These are phyloP conservation scores for Casaregolazyma lundiana DNA, from an alignment of 1,139 yeast genomes.

Conservation along the genomic window DNA sequence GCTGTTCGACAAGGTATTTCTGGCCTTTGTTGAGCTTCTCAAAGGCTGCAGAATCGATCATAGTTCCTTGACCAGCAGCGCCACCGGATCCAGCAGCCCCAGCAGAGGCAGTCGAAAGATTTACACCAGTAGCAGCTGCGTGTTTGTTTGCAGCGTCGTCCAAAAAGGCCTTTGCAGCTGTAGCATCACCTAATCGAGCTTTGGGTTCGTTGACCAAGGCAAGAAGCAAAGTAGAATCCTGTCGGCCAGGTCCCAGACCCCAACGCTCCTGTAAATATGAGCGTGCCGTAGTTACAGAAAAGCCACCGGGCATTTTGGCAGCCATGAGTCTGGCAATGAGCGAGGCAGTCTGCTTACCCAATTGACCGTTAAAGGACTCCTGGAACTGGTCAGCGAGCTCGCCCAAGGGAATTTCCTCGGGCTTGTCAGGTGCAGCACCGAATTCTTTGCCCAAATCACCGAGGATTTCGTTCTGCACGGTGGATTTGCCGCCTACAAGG, in stretches of 20 bases:
- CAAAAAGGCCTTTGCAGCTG: conserved; percentile 84
- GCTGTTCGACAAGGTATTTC: conserved; percentile 86
- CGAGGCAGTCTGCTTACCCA: conserved; percentile 91
- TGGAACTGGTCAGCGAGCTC: conserved; percentile 96
- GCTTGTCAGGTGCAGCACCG: conserved; percentile 96
- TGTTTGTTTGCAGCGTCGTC: conserved; percentile 80
- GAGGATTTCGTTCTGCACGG: conserved; percentile 94
- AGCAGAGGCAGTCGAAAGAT: conserved; percentile 63
- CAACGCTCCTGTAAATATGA: conserved; percentile 84
- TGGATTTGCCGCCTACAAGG: conserved; percentile 95
- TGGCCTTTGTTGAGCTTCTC: conserved; percentile 92
- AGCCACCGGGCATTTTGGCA: conserved; percentile 99
- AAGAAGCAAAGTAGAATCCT: conserved; percentile 76
- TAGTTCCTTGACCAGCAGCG: conserved; percentile 61
- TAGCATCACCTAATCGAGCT: conserved; percentile 76
- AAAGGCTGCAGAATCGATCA: conserved; percentile 91
- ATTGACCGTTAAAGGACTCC: conserved; percentile 77
- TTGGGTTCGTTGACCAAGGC: conserved; percentile 91
- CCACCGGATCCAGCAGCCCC: conserved; percentile 49
- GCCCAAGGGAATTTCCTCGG: conserved; percentile 94
- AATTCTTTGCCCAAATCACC: conserved; percentile 98
- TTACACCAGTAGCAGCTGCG: conserved; percentile 76
- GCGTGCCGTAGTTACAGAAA: conserved; percentile 85
- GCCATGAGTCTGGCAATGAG: conserved; percentile 87
- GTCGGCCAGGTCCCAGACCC: conserved; percentile 93